Conservation (phyloP, 768 basidiomycete species). For the Leccinum subtestaceum region DNA sequence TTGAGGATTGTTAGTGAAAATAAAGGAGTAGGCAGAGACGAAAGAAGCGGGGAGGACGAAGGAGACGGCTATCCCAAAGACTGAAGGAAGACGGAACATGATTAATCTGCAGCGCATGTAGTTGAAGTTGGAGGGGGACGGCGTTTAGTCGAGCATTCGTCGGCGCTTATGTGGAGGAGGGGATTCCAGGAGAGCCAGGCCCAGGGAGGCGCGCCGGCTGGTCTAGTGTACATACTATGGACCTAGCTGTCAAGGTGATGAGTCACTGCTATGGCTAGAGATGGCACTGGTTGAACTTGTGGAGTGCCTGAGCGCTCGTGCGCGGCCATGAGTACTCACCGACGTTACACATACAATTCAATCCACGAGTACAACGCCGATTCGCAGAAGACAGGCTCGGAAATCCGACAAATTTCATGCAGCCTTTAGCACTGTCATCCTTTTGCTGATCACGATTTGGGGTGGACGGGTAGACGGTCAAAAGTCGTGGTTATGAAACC, state of each 20-base stretch:
- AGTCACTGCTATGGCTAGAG: neutral
- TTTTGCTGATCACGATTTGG: neutral
- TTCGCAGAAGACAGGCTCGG: neutral
- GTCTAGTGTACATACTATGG: no score
- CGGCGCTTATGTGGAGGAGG: neutral
- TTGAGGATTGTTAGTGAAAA: neutral
- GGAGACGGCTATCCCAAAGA: neutral
- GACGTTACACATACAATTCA: neutral
- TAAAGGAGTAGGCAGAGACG: neutral
- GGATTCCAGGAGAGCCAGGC: neutral
- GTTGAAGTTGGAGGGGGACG: neutral
- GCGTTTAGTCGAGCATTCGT: neutral
- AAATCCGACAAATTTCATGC: slow-evolving; percentile 7
- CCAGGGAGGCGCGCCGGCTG: neutral
- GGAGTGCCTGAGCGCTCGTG: neutral
- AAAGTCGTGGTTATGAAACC: slow-evolving; percentile 32
- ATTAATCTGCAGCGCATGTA: neutral
- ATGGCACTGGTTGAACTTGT: neutral
- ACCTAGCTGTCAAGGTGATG: neutral
- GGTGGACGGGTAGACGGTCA: slow-evolving; percentile 1
- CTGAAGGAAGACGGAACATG: neutral
- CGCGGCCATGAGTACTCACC: neutral
- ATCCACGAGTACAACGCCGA: neutral
- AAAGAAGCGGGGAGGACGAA: neutral
- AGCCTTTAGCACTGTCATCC: neutral